Base-by-base conservation (phyloP, 441 rosid species). In the Populus hybrid region DNA sequence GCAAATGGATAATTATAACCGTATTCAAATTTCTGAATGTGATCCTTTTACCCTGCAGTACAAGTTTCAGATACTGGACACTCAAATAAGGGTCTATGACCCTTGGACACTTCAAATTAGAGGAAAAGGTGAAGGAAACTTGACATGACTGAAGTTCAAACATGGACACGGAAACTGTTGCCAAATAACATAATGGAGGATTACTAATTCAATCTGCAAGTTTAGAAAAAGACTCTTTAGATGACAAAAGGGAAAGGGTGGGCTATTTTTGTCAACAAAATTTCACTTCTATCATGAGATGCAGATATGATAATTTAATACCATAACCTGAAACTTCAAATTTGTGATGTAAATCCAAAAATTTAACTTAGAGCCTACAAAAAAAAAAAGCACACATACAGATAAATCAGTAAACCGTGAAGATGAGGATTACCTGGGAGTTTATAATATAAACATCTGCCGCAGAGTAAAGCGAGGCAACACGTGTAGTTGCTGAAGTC, bases 361-460 rank as follows among this genome's bases (percentile, higher is more conserved):
- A 63, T 21, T 23, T 63, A 11, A 63, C 28, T 63, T 23, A 11
- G 28, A 23, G 14, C 26, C n/a, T 40, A 4, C 24, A 18, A 0
- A 3, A 14, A 10, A 8, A 9, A 2, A 32, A n/a, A 24, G 21
- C 8, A 36, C 26, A 26, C 35, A 67, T n/a, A 30, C 36, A 46
- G 1, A 67, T 16, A 42, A 21, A 68, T 36, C 64, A 71, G 69
- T 65, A 59, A 35, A 72, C 50, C 40, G 38, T 23, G 61, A 38
- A 30, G 63, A 70, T 30, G 57, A 46, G 46, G 54, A 59, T 77
- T 74, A 94, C 99, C 99, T 95, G 99, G 75, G 99, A 89, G 81
- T 95, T 94, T 78, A 90, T 95, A 76, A 90, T 92, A 78, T 95
- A 94, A 73, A 88, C 92, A 87, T 94, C 99, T 9, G 97, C 99